phyloP scores from a whole-genome alignment of 768 basidiomycete species.

The Termitomyces sp. region DNA sequence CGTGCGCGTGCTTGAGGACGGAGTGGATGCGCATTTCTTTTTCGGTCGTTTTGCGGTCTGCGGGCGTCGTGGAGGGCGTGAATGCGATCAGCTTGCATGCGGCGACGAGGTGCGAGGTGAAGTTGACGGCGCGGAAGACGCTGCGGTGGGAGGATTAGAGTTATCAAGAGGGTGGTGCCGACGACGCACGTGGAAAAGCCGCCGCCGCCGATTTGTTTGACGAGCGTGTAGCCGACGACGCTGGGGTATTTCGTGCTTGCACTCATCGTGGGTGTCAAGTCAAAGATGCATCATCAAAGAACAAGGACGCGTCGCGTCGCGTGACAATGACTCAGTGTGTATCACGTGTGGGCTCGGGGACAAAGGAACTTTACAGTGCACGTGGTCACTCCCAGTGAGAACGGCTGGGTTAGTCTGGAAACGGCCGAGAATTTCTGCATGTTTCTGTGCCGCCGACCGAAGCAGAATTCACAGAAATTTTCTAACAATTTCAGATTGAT shows the following conservation, averaged over 20 bases:
- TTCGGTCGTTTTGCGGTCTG: constrained; percentile 75
- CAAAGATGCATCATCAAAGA: background rate
- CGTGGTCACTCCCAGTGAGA: too few species aligned
- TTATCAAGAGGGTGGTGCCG: too few species aligned
- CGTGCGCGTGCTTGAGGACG: constrained; percentile 70
- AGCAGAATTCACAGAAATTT: too few species aligned
- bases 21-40: constrained; percentile 92
- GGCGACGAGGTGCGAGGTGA: constrained; percentile 61
- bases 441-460: too few species aligned
- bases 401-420: too few species aligned
- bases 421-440: too few species aligned
- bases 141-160: too few species aligned
- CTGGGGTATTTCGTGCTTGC: constrained; percentile 35
- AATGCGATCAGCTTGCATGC: constrained; percentile 84
- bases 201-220: constrained; percentile 80
- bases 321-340: too few species aligned
- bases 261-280: constrained; percentile 1
- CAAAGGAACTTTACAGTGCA: too few species aligned
- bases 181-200: constrained; percentile 84
- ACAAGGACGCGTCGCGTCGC: background rate
- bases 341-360: too few species aligned
- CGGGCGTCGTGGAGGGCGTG: constrained; percentile 57
- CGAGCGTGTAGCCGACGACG: constrained; percentile 56
- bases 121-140: constrained; percentile 80
- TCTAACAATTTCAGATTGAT: too few species aligned